A percentile compares a stretch with the other conserved stretches of the same genome.
Conservation (phyloP, 495 filamentous ascomycete species). For the Xylaria intraflava region DNA sequence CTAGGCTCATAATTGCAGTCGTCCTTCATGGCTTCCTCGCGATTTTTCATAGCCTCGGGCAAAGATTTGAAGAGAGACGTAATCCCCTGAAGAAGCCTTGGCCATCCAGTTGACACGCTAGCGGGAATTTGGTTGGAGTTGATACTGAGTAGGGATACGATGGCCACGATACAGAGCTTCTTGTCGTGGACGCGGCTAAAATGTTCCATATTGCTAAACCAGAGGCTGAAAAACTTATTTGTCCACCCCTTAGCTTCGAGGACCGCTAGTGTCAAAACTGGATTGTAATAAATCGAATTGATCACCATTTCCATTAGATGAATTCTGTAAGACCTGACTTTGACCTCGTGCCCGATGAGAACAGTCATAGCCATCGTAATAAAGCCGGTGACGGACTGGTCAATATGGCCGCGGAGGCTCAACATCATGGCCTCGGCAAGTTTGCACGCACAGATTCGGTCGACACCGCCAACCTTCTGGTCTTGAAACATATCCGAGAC, state of each 20-base stretch:
- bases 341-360: constrained; percentile 61
- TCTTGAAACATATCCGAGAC: constrained; percentile 61
- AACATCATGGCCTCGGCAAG: constrained; percentile 96
- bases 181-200: constrained; percentile 96
- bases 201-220: constrained; percentile 93
- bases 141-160: constrained; percentile 73
- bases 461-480: constrained; percentile 86
- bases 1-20: constrained; percentile 66
- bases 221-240: constrained; percentile 98
- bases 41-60: constrained; percentile 78
- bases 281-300: constrained; percentile 97
- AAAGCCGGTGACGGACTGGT: constrained; percentile 80
- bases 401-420: constrained; percentile 83
- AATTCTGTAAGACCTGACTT: constrained; percentile 84
- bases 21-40: constrained; percentile 88
- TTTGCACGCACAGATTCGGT: constrained; percentile 98
- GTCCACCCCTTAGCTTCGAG: constrained; percentile 91
- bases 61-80: constrained; percentile 87
- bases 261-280: constrained; percentile 69
- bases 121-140: constrained; percentile 68
- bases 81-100: constrained; percentile 81
- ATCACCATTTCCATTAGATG: constrained; percentile 99
- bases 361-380: constrained; percentile 81
- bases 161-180: constrained; percentile 92
- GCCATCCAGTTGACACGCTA: constrained; percentile 94